Evolutionary conservation across 495 filamentous ascomycete genomes (phyloP).

Genomic region (Penicillium arizonense): DNA sequence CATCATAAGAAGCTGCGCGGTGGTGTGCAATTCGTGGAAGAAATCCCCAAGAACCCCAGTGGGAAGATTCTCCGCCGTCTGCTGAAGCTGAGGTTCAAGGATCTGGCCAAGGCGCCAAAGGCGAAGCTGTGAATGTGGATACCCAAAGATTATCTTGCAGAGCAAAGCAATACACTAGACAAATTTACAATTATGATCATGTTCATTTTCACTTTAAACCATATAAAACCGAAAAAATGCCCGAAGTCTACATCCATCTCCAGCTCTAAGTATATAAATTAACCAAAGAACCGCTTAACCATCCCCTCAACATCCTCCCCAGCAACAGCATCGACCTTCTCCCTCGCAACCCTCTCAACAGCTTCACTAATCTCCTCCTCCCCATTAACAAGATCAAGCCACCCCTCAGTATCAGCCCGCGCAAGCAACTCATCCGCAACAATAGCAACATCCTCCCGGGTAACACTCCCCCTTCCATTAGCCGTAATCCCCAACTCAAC

Average conservation of each 20-base stretch:
- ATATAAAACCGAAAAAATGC: neutral
- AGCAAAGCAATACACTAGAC: neutral
- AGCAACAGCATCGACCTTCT: constrained; percentile 63
- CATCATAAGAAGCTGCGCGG: constrained; percentile 78
- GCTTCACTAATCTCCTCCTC: constrained; percentile 59
- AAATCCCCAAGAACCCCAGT: constrained; percentile 78
- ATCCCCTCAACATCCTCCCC: constrained; percentile 61
- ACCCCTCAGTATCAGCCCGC: constrained; percentile 54
- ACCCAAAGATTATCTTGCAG: neutral
- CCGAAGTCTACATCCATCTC: neutral
- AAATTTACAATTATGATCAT: neutral
- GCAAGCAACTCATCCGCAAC: constrained; percentile 66
- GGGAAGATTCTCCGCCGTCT: constrained; percentile 87
- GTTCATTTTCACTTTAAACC: neutral
- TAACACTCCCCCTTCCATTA: constrained; percentile 51
- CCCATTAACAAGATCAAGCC: constrained; percentile 60
- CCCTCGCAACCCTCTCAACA: constrained; percentile 60
- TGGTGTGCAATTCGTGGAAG: constrained; percentile 77
- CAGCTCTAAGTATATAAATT: neutral
- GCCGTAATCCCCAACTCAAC: constrained; percentile 64
- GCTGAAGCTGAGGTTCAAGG: constrained; percentile 54
- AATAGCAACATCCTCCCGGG: constrained; percentile 67
- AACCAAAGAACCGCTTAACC: constrained; percentile 39
- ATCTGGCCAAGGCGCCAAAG: constrained; percentile 34
- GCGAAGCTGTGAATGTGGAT: constrained; percentile 38